Evolutionary conservation across 768 basidiomycete species (phyloP), one percentile per base, ranked within the genome.

Genomic region (Suillus bovinus): DNA sequence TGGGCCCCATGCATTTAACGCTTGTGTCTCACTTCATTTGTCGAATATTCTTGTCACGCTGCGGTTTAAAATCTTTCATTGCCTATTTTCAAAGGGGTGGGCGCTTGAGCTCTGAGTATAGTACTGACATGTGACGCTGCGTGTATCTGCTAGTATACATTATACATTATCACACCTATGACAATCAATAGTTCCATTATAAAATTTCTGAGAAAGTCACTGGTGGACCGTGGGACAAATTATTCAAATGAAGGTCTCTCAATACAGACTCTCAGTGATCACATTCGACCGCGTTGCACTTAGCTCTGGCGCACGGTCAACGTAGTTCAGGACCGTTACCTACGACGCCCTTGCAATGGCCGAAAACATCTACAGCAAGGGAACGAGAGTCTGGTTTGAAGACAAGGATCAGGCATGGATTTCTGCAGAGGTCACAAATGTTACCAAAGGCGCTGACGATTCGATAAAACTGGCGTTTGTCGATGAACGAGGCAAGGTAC

Each of bases 321-420:
- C 42, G 60, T 42, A 54, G 34, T 41, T 69, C 64, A 65, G 60
- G 63, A 69, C 65, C 39, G 59, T 66, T 42, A 65, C 65, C 61
- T 10, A 56, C 55, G 55, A 56, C 36, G 67, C 61, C 56, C 59
- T 61, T 72, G 72, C 67, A 76, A 93, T 93, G 91, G 90, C 91
- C 75, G 91, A 93, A 81, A 92, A 93, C 81, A 90, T 93, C 72
- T 93, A 93, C 80, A 90, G 87, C 83, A 93, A 89, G 77, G 91
- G 91, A 64, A 93, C 91, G 65, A 83, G 91, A 69, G 91, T 93
- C 72, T 93, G 91, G 94, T 94, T 96, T 71, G 86, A 93, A 66
- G 94, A 96, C 81, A 94, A 92, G 77, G 94, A 96, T 65, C 87
- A 90, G 67, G 94, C 93, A 64, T 97, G 95, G 95, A 83, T 96